A percentile compares a stretch with the other conserved stretches of the same genome.
Conservation (phyloP, 2,329 filamentous ascomycete species). For the Aspergillus viridinutans region DNA sequence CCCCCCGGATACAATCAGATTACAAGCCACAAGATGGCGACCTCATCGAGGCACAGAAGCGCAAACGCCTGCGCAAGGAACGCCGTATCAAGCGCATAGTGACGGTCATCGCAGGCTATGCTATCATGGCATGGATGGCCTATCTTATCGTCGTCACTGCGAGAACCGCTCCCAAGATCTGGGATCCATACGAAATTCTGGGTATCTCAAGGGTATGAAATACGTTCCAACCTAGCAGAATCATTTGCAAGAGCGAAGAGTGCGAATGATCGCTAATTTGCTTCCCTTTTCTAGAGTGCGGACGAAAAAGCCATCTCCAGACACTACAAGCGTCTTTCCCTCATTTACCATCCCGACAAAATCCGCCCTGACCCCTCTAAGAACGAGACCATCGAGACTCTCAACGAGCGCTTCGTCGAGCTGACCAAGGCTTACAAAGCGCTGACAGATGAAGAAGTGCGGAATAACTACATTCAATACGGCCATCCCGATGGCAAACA, state of each 20-base stretch:
- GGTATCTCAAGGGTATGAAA: constrained; percentile 68
- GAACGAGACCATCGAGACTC: constrained; percentile 79
- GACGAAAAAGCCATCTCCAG: constrained; percentile 89
- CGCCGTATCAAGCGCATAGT: constrained; percentile 80
- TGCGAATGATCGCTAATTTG: background rate
- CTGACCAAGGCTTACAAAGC: constrained; percentile 98
- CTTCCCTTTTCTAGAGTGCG: constrained; percentile 54
- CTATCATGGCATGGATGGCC: constrained; percentile 80
- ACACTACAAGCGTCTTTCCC: constrained; percentile 80
- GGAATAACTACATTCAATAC: constrained; percentile 94
- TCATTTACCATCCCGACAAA: constrained; percentile 92
- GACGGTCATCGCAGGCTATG: constrained; percentile 72
- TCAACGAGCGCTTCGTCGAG: constrained; percentile 89
- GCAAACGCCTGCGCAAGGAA: constrained; percentile 84
- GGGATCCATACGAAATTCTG: constrained; percentile 96
- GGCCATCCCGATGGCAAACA: constrained; percentile 98
- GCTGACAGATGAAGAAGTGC: constrained; percentile 92
- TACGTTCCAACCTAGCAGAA: constrained; percentile 17
- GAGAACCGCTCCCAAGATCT: constrained; percentile 68
- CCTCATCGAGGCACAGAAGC: constrained; percentile 75
- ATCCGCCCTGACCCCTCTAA: constrained; percentile 73
- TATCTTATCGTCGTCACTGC: constrained; percentile 84
- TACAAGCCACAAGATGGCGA: constrained; percentile 80
- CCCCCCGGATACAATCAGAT: constrained; percentile 74
- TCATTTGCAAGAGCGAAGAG: background rate